Evolutionary conservation across 805 yeast species (phyloP).

Genomic region (Candida methanosorbosa): DNA sequence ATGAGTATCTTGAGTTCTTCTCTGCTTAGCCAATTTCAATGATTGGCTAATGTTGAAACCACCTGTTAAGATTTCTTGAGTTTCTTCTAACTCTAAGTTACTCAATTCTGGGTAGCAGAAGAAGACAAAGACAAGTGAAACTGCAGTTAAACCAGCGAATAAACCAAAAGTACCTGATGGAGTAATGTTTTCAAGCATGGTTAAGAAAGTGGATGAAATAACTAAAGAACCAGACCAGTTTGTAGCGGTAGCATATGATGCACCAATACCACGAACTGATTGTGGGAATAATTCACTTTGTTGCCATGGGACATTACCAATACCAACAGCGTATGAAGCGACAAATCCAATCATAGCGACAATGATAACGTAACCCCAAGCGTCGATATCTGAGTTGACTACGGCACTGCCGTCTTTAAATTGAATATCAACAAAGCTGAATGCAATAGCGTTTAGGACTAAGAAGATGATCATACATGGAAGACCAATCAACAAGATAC

Average conservation of each 20-base stretch:
- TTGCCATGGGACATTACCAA: slow-evolving; percentile 98
- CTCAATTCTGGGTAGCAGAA: slow-evolving; percentile 91
- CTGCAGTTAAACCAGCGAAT: slow-evolving; percentile 72
- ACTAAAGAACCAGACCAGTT: slow-evolving; percentile 95
- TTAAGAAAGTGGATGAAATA: slow-evolving; percentile 85
- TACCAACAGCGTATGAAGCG: slow-evolving; percentile 87
- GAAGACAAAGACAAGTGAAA: slow-evolving; percentile 66
- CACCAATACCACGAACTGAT: slow-evolving; percentile 86
- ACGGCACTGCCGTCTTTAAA: slow-evolving; percentile 41
- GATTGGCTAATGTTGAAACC: slow-evolving; percentile 82
- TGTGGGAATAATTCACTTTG: slow-evolving; percentile 94
- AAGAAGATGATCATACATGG: slow-evolving; percentile 80
- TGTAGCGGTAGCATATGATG: slow-evolving; percentile 83
- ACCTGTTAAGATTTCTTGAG: slow-evolving; percentile 67
- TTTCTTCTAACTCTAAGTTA: slow-evolving; percentile 85
- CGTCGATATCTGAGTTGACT: slow-evolving; percentile 41
- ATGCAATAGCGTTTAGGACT: slow-evolving; percentile 79
- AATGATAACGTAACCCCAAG: slow-evolving; percentile 87
- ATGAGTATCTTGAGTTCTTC: no score
- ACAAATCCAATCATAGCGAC: slow-evolving; percentile 81
- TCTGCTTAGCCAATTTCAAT: slow-evolving; percentile 40
- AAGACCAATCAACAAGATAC: slow-evolving; percentile 66
- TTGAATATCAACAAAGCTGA: slow-evolving; percentile 70
- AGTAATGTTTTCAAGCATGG: slow-evolving; percentile 88
- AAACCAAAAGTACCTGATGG: slow-evolving; percentile 93